phyloP scores from a whole-genome alignment of 441 rosid species.

The Francoa sonchifolia region DNA sequence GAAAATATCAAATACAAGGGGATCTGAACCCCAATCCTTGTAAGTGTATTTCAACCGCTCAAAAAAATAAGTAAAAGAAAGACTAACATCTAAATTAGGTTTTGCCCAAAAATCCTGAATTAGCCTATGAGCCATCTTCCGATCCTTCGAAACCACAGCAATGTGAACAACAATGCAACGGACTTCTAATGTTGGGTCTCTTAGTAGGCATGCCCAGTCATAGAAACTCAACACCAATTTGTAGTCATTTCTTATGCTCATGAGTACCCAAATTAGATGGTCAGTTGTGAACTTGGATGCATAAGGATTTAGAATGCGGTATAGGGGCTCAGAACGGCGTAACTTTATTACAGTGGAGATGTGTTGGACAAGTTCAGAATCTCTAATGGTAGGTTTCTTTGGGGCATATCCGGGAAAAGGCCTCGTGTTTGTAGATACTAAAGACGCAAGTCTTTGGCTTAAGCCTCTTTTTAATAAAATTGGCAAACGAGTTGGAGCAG shows the following conservation, averaged over 20 bases:
- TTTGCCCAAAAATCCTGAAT: constrained; percentile 51
- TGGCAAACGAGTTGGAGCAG: constrained; percentile 9
- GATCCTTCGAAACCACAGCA: constrained; percentile 56
- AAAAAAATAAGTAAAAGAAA: constrained; percentile 37
- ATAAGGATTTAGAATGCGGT: constrained; percentile 44
- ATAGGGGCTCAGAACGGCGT: constrained; percentile 48
- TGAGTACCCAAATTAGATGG: constrained; percentile 77
- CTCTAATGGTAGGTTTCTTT: constrained; percentile 52
- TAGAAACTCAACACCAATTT: constrained; percentile 60
- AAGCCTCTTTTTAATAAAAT: constrained; percentile 16
- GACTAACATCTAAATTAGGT: constrained; percentile 36
- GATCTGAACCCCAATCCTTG: constrained; percentile 84
- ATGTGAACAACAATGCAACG: constrained; percentile 50
- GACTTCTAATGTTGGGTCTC: constrained; percentile 59
- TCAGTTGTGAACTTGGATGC: constrained; percentile 61
- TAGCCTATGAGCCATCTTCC: constrained; percentile 35
- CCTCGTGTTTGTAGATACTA: constrained; percentile 26
- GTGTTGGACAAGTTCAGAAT: constrained; percentile 58
- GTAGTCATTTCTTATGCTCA: constrained; percentile 63
- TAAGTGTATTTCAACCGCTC: constrained; percentile 60
- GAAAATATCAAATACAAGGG: constrained; percentile 63
- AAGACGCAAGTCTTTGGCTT: constrained; percentile 19
- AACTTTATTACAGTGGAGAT: constrained; percentile 54
- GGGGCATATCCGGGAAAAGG: constrained; percentile 83
- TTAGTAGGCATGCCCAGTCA: constrained; percentile 58